phyloP scores from a whole-genome alignment of 768 basidiomycete genomes.

The Wakefieldia striispora region DNA sequence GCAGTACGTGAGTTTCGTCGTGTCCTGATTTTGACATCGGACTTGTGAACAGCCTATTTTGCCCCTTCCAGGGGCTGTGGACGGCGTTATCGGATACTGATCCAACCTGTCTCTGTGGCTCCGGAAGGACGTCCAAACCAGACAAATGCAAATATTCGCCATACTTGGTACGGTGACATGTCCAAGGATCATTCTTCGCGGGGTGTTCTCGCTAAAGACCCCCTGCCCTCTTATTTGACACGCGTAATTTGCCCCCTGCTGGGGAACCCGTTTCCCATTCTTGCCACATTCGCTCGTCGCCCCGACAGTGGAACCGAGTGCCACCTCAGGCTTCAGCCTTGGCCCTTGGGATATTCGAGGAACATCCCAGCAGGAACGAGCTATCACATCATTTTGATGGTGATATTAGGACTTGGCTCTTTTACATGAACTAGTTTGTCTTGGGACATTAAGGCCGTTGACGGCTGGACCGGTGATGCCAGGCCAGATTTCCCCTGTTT shows the following conservation, averaged over 20 bases:
- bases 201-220: conserved; percentile 8
- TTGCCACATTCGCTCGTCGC: conserved; percentile 2
- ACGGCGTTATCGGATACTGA: conserved; percentile 4
- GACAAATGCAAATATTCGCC: background rate
- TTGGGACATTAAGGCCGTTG: conserved; percentile 1
- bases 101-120: background rate
- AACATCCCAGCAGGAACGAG: conserved; percentile 10
- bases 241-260: background rate
- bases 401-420: conserved; percentile 9
- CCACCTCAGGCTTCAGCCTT: conserved; percentile 10
- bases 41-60: conserved; percentile 4
- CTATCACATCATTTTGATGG: background rate
- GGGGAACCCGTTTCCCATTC: background rate
- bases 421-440: conserved; percentile 8
- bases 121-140: background rate
- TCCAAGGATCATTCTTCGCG: conserved; percentile 4
- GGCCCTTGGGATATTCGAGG: conserved; percentile 5
- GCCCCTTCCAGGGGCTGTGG: conserved; percentile 5
- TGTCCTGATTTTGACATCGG: conserved; percentile 6
- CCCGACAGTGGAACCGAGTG: background rate
- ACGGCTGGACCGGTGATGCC: conserved; percentile 3
- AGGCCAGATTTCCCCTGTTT: conserved; percentile 10
- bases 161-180: background rate
- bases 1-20: background rate
- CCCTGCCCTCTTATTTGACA: background rate